Conservation (phyloP, 352 stramenopile genomes). For the Globisporangium sylvaticum region DNA sequence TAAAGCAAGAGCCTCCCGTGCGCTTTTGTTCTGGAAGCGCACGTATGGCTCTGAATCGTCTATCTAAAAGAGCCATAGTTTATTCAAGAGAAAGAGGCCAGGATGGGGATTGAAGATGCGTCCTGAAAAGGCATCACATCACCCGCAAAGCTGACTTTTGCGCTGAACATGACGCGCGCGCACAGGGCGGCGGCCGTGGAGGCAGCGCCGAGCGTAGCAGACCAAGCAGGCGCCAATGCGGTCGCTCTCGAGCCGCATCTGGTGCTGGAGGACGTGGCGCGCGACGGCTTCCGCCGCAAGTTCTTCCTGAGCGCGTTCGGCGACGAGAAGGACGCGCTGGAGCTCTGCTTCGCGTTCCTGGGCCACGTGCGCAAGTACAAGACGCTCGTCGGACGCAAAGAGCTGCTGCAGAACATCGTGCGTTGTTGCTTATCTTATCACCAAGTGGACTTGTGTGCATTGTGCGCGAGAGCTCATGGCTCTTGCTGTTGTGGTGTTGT, state of each 20-base stretch:
- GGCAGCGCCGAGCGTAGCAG: no score
- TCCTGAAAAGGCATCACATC: neutral
- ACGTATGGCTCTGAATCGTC: neutral
- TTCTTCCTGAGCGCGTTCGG: slow-evolving; percentile 59
- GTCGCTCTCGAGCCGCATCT: slow-evolving; percentile 14
- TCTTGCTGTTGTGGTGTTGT: neutral
- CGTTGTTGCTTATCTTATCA: slow-evolving; percentile 6
- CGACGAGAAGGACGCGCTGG: slow-evolving; percentile 48
- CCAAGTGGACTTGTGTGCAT: neutral
- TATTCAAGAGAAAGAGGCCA: neutral
- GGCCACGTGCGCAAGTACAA: slow-evolving; percentile 56
- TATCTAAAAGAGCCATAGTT: neutral
- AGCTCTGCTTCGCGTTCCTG: slow-evolving; percentile 57
- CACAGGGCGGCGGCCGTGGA: neutral
- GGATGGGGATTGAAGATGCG: neutral
- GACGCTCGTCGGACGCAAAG: slow-evolving; percentile 35
- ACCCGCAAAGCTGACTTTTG: neutral
- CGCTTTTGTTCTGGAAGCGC: neutral
- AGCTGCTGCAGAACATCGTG: slow-evolving; percentile 44
- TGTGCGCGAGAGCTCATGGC: neutral
- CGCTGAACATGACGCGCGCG: neutral
- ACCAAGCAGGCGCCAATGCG: neutral
- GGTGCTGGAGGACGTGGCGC: slow-evolving; percentile 52
- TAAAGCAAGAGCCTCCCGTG: neutral
- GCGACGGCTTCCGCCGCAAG: slow-evolving; percentile 48